phyloP scores from a whole-genome alignment of 2,329 filamentous ascomycete species.

The Arthrinium puccinioides region DNA sequence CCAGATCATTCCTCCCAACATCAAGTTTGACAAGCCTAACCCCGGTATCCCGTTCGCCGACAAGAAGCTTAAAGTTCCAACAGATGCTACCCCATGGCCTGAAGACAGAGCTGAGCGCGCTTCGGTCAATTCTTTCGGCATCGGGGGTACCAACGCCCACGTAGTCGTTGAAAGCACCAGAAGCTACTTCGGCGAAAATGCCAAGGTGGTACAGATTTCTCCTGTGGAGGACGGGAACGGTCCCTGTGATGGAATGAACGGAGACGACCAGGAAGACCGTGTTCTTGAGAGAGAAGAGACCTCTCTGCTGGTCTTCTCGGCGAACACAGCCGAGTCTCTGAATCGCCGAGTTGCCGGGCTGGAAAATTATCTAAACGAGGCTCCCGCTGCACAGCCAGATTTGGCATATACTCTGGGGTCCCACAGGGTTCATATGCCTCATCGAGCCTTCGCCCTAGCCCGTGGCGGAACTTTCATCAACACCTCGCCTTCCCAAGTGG shows the following conservation, averaged over 20 bases:
- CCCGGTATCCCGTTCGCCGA: conserved; percentile 7
- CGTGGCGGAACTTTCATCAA: background rate
- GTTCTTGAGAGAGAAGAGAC: background rate
- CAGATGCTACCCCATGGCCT: conserved; percentile 23
- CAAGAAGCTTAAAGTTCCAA: conserved; percentile 20
- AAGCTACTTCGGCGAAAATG: background rate
- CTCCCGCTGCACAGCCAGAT: background rate
- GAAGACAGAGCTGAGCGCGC: conserved; percentile 12
- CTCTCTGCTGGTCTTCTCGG: conserved; percentile 9
- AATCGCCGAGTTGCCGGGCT: background rate
- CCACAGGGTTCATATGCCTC: background rate
- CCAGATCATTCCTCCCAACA: conserved; percentile 9
- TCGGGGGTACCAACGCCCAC: conserved; percentile 10
- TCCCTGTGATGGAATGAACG: too few relatives aligned
- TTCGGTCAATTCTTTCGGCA: conserved; percentile 26
- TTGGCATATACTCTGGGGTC: background rate
- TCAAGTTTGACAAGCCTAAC: conserved; percentile 6
- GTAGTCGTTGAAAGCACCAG: background rate
- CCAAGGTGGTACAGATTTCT: background rate
- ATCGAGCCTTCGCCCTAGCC: background rate
- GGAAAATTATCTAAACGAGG: background rate
- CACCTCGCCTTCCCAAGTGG: background rate
- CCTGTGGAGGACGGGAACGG: too few relatives aligned
- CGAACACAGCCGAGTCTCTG: conserved; percentile 8
- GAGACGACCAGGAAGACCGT: too few relatives aligned